Evolutionary conservation across 2,329 filamentous ascomycete genomes (phyloP).

Genomic region (Simplicillium sp.): DNA sequence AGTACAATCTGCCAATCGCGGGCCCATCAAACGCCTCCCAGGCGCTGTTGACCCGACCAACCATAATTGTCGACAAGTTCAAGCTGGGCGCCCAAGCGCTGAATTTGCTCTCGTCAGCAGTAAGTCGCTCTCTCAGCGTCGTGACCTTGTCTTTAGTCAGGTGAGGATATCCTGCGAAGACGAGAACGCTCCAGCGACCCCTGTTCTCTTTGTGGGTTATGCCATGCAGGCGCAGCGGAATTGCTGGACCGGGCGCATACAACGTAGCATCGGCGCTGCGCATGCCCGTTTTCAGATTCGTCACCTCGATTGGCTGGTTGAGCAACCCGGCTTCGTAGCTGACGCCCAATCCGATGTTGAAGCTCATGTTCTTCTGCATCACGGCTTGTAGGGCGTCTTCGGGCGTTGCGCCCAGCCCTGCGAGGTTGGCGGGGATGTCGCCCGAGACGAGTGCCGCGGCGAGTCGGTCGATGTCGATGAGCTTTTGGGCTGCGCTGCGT

Average conservation of each 20-base stretch:
- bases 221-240: too few species aligned
- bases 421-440: conserved; percentile 19
- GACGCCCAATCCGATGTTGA: conserved; percentile 53
- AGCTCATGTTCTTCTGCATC: conserved; percentile 48
- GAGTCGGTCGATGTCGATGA: conserved; percentile 28
- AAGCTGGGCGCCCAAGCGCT: too few species aligned
- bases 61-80: too few species aligned
- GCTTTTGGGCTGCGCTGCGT: conserved; percentile 21
- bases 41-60: not conserved
- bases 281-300: too few species aligned
- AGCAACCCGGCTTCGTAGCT: conserved; percentile 39
- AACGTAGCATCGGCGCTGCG: too few species aligned
- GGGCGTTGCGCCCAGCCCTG: conserved; percentile 19
- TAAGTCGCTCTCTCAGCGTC: too few species aligned
- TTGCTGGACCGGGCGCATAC: too few species aligned
- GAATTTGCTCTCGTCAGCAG: too few species aligned
- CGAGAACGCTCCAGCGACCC: too few species aligned
- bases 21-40: conserved; percentile 1
- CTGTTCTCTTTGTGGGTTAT: too few species aligned
- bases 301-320: conserved; percentile 17
- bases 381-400: conserved; percentile 42
- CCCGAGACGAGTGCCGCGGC: conserved; percentile 28
- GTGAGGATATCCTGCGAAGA: too few species aligned
- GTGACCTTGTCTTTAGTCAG: too few species aligned
- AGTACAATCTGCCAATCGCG: conserved; percentile 40